Evolutionary conservation across 805 yeast genomes (phyloP).

Genomic region (Candida tallmaniae): DNA sequence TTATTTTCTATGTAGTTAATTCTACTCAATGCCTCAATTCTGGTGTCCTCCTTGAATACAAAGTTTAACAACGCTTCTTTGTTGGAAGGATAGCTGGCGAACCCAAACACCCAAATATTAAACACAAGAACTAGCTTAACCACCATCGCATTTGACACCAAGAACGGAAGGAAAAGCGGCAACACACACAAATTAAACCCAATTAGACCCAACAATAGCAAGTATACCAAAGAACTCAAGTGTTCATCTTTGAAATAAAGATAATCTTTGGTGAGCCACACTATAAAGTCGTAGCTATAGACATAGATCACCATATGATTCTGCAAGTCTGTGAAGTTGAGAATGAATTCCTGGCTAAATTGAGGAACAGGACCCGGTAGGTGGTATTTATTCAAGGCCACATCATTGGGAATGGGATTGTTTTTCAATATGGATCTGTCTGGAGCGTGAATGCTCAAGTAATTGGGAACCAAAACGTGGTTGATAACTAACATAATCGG

Average conservation of each 20-base stretch:
- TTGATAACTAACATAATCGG: slow-evolving; percentile 54
- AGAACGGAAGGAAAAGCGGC: slow-evolving; percentile 25
- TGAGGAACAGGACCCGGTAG: slow-evolving; percentile 73
- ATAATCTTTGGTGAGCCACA: slow-evolving; percentile 47
- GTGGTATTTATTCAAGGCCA: slow-evolving; percentile 41
- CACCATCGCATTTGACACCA: slow-evolving; percentile 24
- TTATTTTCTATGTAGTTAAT: slow-evolving; percentile 47
- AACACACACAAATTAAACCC: slow-evolving; percentile 19
- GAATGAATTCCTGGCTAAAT: slow-evolving; percentile 67
- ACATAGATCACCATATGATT: slow-evolving; percentile 72
- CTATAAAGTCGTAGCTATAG: slow-evolving; percentile 52
- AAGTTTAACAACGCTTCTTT: slow-evolving; percentile 43
- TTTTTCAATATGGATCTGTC: slow-evolving; percentile 30
- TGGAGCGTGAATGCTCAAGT: slow-evolving; percentile 57
- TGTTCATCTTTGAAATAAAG: slow-evolving; percentile 63
- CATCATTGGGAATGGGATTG: slow-evolving; percentile 39
- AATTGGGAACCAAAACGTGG: slow-evolving; percentile 65
- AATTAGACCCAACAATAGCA: slow-evolving; percentile 27
- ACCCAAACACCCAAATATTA: slow-evolving; percentile 46
- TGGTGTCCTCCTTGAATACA: slow-evolving; percentile 60
- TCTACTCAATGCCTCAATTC: slow-evolving; percentile 45
- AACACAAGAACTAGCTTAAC: slow-evolving; percentile 28
- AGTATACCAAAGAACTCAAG: slow-evolving; percentile 49
- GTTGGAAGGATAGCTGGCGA: slow-evolving; percentile 49
- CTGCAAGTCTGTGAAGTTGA: slow-evolving; percentile 80